Percentiles rank a stretch among this genome's conserved stretches.
Conservation (phyloP, 139 green algal genomes). For the Tetraselmis chui region DNA sequence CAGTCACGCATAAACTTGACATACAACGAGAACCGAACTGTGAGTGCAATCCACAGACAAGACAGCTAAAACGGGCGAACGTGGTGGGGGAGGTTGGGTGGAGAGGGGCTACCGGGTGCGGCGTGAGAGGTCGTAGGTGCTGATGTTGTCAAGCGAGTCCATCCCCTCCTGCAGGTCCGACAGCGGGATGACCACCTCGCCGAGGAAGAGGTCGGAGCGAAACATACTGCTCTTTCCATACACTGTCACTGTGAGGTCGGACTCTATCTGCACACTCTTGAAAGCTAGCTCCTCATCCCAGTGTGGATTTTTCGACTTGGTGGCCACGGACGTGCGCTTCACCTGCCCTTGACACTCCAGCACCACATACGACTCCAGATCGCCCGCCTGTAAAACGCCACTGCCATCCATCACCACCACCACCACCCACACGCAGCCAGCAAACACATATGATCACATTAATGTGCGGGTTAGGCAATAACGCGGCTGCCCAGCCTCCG, state of each 20-base stretch:
- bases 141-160: not conserved
- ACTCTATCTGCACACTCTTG: slow-evolving; percentile 24
- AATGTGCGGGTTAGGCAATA: too few species aligned
- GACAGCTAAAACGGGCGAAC: too few species aligned
- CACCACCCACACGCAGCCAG: too few species aligned
- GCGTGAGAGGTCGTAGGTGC: slow-evolving; percentile 7
- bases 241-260: slow-evolving; percentile 30
- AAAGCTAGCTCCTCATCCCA: slow-evolving; percentile 41
- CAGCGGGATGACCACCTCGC: slow-evolving; percentile 36
- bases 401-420: too few species aligned
- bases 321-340: slow-evolving; percentile 8
- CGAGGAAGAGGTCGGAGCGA: slow-evolving; percentile 27
- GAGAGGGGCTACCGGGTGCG: not conserved
- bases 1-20: too few species aligned
- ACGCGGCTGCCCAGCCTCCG: too few species aligned
- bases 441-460: too few species aligned
- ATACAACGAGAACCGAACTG: too few species aligned
- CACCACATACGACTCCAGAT: slow-evolving; percentile 16
- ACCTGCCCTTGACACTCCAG: slow-evolving; percentile 23
- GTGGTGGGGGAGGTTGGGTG: too few species aligned
- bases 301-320: slow-evolving; percentile 3
- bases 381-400: not conserved
- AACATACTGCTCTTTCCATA: slow-evolving; percentile 16
- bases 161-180: slow-evolving; percentile 19
- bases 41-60: too few species aligned